phyloP scores from a whole-genome alignment of 768 basidiomycete species.

The Boletales sp. region DNA sequence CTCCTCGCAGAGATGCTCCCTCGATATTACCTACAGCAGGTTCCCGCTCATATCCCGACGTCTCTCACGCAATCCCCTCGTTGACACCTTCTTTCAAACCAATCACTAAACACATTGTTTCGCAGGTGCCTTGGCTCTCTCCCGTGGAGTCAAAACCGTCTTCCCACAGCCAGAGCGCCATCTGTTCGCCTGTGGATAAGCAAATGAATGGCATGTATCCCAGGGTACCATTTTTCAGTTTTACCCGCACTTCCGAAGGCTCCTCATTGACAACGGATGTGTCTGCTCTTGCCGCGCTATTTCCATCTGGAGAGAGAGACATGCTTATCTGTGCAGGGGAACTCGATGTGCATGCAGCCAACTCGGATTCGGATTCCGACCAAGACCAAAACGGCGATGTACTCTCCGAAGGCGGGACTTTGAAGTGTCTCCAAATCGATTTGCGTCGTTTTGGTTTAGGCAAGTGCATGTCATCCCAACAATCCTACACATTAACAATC shows the following conservation, averaged over 20 bases:
- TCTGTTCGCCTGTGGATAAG: constrained; percentile 14
- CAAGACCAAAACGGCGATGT: constrained; percentile 35
- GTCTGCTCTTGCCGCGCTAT: constrained; percentile 61
- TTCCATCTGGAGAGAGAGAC: constrained; percentile 66
- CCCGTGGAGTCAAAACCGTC: constrained; percentile 18
- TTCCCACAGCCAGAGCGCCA: constrained; percentile 5
- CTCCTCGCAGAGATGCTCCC: constrained; percentile 40
- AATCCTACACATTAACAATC: not conserved
- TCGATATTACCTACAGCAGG: constrained; percentile 31
- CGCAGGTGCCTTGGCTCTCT: constrained; percentile 32
- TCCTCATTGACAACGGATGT: constrained; percentile 75
- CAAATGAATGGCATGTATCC: constrained; percentile 6
- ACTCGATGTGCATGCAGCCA: constrained; percentile 39
- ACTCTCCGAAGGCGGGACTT: constrained; percentile 35
- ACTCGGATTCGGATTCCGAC: constrained; percentile 34
- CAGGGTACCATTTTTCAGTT: constrained; percentile 72
- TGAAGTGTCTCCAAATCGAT: constrained; percentile 76
- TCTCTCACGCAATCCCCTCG: constrained; percentile 30
- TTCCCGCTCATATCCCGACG: constrained; percentile 44
- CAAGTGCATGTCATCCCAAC: constrained; percentile 26
- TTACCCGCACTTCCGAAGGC: constrained; percentile 73
- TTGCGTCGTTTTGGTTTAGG: constrained; percentile 69
- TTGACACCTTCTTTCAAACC: constrained; percentile 33
- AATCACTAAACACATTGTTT: constrained; percentile 36
- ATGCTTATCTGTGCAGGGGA: constrained; percentile 74